Conservation (phyloP, 805 yeast genomes). For the Pichia sporocuriosa region DNA sequence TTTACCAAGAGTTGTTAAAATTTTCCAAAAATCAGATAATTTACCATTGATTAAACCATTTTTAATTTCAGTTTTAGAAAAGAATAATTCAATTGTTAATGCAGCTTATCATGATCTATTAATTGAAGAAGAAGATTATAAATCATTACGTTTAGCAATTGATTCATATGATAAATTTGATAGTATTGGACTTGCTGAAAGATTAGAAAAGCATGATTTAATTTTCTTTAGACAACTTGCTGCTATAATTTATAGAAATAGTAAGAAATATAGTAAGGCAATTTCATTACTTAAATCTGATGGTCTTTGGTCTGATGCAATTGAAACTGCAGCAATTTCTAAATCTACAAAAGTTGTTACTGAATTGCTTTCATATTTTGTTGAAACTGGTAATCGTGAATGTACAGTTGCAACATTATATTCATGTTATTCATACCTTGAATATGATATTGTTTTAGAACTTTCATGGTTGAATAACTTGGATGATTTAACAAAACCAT, state of each 20-base stretch:
- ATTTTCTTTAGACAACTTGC: constrained; percentile 95
- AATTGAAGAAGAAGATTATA: constrained; percentile 95
- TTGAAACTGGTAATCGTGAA: constrained; percentile 94
- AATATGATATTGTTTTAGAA: constrained; percentile 80
- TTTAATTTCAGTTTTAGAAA: constrained; percentile 81
- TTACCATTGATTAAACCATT: constrained; percentile 94
- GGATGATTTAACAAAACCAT: constrained; percentile 84
- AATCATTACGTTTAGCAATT: constrained; percentile 78
- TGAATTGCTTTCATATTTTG: constrained; percentile 84
- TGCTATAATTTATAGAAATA: constrained; percentile 87
- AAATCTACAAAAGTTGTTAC: constrained; percentile 75
- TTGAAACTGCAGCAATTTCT: constrained; percentile 84
- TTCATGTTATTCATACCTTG: constrained; percentile 73
- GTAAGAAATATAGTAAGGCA: constrained; percentile 89
- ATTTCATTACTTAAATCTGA: constrained; percentile 84
- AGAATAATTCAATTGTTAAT: constrained; percentile 87
- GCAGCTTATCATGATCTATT: constrained; percentile 91
- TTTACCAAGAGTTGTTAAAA: constrained; percentile 87
- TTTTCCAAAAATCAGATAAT: constrained; percentile 92
- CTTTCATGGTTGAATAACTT: constrained; percentile 85
- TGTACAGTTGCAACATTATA: constrained; percentile 86
- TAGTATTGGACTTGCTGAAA: constrained; percentile 82
- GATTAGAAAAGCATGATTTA: constrained; percentile 85
- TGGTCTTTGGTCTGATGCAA: constrained; percentile 91
- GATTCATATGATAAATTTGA: constrained; percentile 90